A percentile compares a stretch with the other conserved stretches of the same genome.
Conservation (phyloP, 495 filamentous ascomycete species). For the Lophiostoma macrostomum region DNA sequence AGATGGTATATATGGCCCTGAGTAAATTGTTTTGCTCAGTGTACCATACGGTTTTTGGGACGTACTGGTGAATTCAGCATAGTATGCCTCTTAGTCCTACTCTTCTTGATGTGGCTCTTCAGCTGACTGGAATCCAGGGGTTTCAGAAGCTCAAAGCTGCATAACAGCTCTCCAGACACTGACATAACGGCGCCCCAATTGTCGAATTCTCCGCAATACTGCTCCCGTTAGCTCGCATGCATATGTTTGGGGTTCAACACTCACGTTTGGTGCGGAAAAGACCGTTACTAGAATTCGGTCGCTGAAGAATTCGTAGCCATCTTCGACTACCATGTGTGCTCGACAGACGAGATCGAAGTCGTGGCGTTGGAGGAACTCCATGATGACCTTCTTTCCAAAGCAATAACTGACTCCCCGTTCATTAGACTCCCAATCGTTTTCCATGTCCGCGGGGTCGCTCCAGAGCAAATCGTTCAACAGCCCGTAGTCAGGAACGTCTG, state of each 20-base stretch:
- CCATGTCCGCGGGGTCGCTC: constrained; percentile 98
- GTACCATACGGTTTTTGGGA: constrained; percentile 1
- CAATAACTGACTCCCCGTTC: constrained; percentile 98
- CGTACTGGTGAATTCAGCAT: constrained; percentile 90
- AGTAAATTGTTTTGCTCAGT: constrained; percentile 6
- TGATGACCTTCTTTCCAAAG: constrained; percentile 97
- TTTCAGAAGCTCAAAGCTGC: constrained; percentile 96
- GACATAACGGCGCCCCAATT: constrained; percentile 99
- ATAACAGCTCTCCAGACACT: constrained; percentile 86
- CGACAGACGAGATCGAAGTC: constrained; percentile 97
- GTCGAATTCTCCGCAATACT: constrained; percentile 99
- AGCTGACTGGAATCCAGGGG: constrained; percentile 93
- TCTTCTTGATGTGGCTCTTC: constrained; percentile 99
- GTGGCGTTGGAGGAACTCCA: constrained; percentile 89
- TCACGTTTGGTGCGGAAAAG: constrained; percentile 95
- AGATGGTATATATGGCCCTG: constrained; percentile 22
- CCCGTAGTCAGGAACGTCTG: constrained; percentile 96
- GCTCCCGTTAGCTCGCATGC: constrained; percentile 8
- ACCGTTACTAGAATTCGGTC: constrained; percentile 95
- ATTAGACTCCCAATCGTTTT: constrained; percentile 95
- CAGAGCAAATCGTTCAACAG: constrained; percentile 94
- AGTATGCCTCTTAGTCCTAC: constrained; percentile 82
- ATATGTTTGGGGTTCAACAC: constrained; percentile 42
- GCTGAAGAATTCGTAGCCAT: constrained; percentile 98
- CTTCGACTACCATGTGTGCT: constrained; percentile 99